Evolutionary conservation across 495 filamentous ascomycete species (phyloP), one percentile per base, ranked within the genome.

Genomic region (Penicillium argentinense): DNA sequence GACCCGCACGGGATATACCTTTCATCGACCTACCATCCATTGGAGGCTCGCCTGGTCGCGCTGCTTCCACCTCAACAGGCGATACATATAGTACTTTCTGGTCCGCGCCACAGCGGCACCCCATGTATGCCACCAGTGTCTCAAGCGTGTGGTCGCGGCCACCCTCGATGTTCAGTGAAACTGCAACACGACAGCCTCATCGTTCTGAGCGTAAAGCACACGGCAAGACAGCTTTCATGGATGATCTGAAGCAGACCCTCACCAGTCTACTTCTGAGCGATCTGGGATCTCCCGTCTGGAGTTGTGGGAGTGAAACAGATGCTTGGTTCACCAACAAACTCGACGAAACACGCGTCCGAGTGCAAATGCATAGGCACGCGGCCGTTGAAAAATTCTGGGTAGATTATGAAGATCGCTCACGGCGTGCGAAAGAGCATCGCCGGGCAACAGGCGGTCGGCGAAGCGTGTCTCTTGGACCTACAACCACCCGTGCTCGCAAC

Each of bases 221-320:
- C 23, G 73, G 75, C n/a, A 84, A 83, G 60, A 60, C 67, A 4
- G 67, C 78, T 17, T 96, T 96, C 70, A 73, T 95, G 28, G 71
- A 80, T 2, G 85, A 89, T 12, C 71, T 96, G 24, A 84, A 84
- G 57, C 87, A 89, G 58, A 86, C 82, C 1, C 68, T 97, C 42
- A 89, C 85, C 11, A 90, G 89, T 53, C 71, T 98, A 22, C 75
- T 98, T 7, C 70, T 97, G 24, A 97, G 91, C 49, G 93, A 98
- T 66, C 75, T 98, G 12, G 89, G 90, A 7, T 88, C 84, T 33
- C 79, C 86, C 7, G 85, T 96, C 11, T 96, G 91, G 68, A 80
- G 84, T 24, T 81, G 84, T 49, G 76, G 93, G 11, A 92, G 88
- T 51, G 93, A 98, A 70, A 98, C 92, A 12, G 93, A 97, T 55